Base-by-base conservation (phyloP, 169 alveolate genomes). In the Plasmodium adleri region DNA sequence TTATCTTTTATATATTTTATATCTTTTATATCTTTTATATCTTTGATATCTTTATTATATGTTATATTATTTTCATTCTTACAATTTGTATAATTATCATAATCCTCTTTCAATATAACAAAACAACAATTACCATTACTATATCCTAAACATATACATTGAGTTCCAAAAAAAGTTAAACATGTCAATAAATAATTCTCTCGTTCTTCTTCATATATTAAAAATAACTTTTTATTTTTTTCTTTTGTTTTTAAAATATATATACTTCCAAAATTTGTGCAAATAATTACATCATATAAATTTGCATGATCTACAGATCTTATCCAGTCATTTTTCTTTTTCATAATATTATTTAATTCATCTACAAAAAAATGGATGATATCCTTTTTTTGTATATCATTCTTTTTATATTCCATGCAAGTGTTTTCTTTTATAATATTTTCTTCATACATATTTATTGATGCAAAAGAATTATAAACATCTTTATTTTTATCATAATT, bases 41-140 rank as follows among this genome's bases (percentile, higher is more conserved):
- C 12, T 2, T 72, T 56, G 2, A 64, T 32, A 63, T 24, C 49
- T 15, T 66, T 45, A 45, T 13, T 8, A 22, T 5, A 17, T 1
- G 45, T 56, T 6, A 63, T 32, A 28, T 28, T 28, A 6, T 13
- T 10, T 28, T 62, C 88, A 5, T 20, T 75, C 15, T 15, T 2
- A 24, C 1, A 13, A 5, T 68, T 15, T 39, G 47, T 5, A 39
- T 39, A 39, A 39, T 4, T 5, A 39, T 39, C 1, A 39, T 39
- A 39, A 7, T 59, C 54, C 17, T 56, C 17, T 70, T 83, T 83
- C 56, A 83, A 54, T 32, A 47, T 68, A 68, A 83, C 39, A 52
- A 68, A 83, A 62, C 73, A 83, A 22, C 83, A 83, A n/a, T 17
- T 70, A 3, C 91, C 91, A 54, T 83, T 83, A 50, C 91, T 83